phyloP scores from a whole-genome alignment of 495 filamentous ascomycete species.

The Daldinia loculata region DNA sequence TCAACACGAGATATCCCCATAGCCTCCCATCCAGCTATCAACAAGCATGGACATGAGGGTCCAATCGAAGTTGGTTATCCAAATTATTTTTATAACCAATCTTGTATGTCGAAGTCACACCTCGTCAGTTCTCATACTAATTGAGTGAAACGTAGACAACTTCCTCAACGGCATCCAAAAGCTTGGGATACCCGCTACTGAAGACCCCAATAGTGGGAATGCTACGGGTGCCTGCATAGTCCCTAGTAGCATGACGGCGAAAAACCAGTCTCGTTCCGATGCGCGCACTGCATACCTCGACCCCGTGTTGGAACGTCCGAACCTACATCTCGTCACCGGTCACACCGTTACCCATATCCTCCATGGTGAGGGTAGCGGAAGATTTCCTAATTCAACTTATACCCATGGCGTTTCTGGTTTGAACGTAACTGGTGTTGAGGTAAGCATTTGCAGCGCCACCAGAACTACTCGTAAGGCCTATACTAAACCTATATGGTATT shows the following conservation, averaged over 20 bases:
- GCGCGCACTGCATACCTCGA: slow-evolving; percentile 59
- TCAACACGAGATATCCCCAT: slow-evolving; percentile 44
- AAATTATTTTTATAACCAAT: slow-evolving; percentile 57
- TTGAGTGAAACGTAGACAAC: slow-evolving; percentile 50
- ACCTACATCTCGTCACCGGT: slow-evolving; percentile 56
- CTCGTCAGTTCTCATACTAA: background rate
- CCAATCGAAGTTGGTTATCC: slow-evolving; percentile 64
- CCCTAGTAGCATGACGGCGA: slow-evolving; percentile 55
- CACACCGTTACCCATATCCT: slow-evolving; percentile 57
- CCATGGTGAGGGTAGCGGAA: slow-evolving; percentile 21
- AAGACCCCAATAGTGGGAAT: slow-evolving; percentile 58
- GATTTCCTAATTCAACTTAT: slow-evolving; percentile 50
- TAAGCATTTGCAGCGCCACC: slow-evolving; percentile 8
- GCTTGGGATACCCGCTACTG: slow-evolving; percentile 58
- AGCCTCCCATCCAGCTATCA: slow-evolving; percentile 51
- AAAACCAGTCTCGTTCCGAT: slow-evolving; percentile 60
- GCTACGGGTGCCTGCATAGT: slow-evolving; percentile 58
- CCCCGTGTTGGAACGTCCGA: slow-evolving; percentile 53
- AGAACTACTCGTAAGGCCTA: slow-evolving; percentile 1
- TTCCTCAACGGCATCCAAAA: slow-evolving; percentile 60
- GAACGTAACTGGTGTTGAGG: slow-evolving; percentile 34
- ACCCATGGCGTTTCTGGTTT: slow-evolving; percentile 40
- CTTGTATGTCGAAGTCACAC: slow-evolving; percentile 46
- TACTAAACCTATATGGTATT: slow-evolving; percentile 27
- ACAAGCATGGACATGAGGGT: slow-evolving; percentile 50